Conservation (phyloP, 371 early-diverging fungal species). For the Nematocida minor region DNA sequence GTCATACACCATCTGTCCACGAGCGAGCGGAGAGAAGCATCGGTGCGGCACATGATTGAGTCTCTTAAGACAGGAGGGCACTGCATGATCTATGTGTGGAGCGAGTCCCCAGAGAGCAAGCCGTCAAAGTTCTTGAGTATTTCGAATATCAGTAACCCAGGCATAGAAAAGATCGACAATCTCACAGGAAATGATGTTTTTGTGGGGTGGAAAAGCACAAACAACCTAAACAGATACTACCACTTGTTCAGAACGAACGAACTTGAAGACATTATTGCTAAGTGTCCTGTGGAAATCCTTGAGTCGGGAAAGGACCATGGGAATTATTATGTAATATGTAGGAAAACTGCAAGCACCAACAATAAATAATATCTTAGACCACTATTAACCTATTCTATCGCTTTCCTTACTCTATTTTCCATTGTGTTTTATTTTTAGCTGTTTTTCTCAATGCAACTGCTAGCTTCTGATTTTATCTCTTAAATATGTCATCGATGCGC, state of each 20-base stretch:
- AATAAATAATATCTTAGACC: too few relatives aligned
- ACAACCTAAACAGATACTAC: constrained; percentile 57
- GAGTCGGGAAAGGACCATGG: constrained; percentile 44
- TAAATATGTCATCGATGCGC: too few relatives aligned
- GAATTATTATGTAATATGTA: constrained; percentile 37
- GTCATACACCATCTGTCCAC: constrained; percentile 64
- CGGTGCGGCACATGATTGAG: constrained; percentile 50
- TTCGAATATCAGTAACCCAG: not conserved
- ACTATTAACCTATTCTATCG: too few relatives aligned
- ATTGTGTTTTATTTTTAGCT: too few relatives aligned
- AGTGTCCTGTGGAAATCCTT: not conserved
- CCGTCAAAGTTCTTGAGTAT: constrained; percentile 56
- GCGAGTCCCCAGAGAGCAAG: constrained; percentile 39
- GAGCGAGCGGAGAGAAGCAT: constrained; percentile 46
- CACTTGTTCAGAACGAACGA: constrained; percentile 54
- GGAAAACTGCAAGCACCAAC: too few relatives aligned
- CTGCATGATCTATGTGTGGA: constrained; percentile 63
- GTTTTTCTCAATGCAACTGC: too few relatives aligned
- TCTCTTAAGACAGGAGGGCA: constrained; percentile 52
- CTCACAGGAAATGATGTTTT: constrained; percentile 50
- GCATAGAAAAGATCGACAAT: not conserved
- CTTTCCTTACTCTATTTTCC: too few relatives aligned
- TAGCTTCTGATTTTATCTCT: too few relatives aligned
- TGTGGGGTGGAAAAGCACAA: constrained; percentile 57
- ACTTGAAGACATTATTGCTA: constrained; percentile 11